phyloP scores from a whole-genome alignment of 306 rosid genomes.

The Gastrolobium villosum region DNA sequence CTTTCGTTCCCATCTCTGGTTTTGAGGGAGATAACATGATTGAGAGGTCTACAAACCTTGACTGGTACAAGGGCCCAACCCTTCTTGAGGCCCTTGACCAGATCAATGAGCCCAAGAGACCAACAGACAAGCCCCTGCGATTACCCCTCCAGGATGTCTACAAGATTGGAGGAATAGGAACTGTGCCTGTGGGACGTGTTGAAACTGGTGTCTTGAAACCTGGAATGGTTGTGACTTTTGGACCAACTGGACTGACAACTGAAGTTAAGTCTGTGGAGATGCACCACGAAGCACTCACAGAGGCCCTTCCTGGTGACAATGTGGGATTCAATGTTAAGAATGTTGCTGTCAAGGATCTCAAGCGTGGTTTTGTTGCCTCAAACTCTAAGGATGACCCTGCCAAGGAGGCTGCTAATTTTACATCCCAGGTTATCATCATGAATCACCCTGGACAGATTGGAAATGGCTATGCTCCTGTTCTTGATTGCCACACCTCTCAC shows the following conservation, averaged over 20 bases:
- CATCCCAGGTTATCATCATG: constrained; percentile 91
- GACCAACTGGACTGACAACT: constrained; percentile 78
- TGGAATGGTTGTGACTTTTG: constrained; percentile 79
- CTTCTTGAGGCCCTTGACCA: constrained; percentile 90
- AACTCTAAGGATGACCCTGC: constrained; percentile 97
- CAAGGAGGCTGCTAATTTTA: constrained; percentile 90
- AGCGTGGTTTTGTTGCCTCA: constrained; percentile 93
- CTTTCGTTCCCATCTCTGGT: constrained; percentile 94
- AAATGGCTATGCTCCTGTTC: constrained; percentile 90
- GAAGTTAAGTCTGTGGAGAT: constrained; percentile 93
- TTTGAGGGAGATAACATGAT: constrained; percentile 97
- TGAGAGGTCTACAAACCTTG: constrained; percentile 90
- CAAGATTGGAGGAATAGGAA: constrained; percentile 98
- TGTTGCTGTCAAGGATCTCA: constrained; percentile 94
- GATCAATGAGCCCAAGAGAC: constrained; percentile 86
- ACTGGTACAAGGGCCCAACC: constrained; percentile 99
- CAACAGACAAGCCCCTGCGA: constrained; percentile 89
- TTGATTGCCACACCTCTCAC: constrained; percentile 91
- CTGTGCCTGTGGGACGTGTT: constrained; percentile 97
- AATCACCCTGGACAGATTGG: constrained; percentile 97
- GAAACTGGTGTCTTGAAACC: constrained; percentile 85
- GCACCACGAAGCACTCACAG: constrained; percentile 87
- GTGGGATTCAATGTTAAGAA: constrained; percentile 96
- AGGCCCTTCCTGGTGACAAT: constrained; percentile 91
- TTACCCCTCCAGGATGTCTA: constrained; percentile 96